phyloP scores from a whole-genome alignment of 345 rosid genomes.

The Lagerstroemia speciosa region DNA sequence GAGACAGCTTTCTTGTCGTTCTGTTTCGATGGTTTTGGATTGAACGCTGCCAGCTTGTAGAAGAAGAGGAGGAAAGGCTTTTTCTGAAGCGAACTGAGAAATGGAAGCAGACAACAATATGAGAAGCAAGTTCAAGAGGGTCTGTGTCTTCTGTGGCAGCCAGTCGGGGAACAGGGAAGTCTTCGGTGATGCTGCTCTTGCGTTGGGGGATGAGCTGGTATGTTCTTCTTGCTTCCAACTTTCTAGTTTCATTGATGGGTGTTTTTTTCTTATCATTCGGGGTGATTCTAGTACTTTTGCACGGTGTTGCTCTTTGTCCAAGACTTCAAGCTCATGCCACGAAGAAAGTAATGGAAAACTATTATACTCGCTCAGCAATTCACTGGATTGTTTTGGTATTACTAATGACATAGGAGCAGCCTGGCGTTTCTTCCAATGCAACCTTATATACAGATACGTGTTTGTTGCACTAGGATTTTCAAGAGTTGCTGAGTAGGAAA shows the following conservation, averaged over 20 bases:
- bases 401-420: too few species aligned
- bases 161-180: slow-evolving; percentile 70
- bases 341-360: too few species aligned
- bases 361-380: too few species aligned
- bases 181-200: slow-evolving; percentile 84
- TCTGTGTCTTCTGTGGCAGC: slow-evolving; percentile 97
- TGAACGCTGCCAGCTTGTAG: too few species aligned
- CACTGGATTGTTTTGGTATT: too few species aligned
- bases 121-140: slow-evolving; percentile 54
- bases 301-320: too few species aligned
- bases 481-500: not conserved
- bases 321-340: not conserved
- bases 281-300: too few species aligned
- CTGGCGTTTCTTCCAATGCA: too few species aligned
- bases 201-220: slow-evolving; percentile 92
- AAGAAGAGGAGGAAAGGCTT: not conserved
- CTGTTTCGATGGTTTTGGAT: not conserved
- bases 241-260: not conserved
- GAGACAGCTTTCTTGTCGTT: not conserved
- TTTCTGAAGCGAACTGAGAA: not conserved
- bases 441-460: too few species aligned
- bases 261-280: not conserved
- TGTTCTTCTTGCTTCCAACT: slow-evolving; percentile 15
- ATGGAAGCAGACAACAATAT: slow-evolving; percentile 45
- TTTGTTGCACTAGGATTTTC: too few species aligned